Conservation (phyloP, 176 grass and related monocot species). For the Bolboschoenus planiculmis region DNA sequence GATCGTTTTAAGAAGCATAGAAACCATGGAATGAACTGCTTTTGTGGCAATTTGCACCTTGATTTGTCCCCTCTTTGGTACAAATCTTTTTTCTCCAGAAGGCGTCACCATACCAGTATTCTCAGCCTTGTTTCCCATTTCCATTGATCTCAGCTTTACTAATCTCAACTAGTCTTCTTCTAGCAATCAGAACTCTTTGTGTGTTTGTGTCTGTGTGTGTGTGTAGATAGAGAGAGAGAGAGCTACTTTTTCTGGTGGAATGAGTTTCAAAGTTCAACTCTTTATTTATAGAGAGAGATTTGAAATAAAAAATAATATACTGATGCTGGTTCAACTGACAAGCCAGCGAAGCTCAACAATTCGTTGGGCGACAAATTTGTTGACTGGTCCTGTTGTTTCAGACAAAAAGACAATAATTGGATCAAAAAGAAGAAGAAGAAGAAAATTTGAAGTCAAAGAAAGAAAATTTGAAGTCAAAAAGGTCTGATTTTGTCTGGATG, state of each 20-base stretch:
- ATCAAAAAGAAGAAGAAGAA: constrained; percentile 2
- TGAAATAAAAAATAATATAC: too few relatives aligned
- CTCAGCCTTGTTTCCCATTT: constrained; percentile 6
- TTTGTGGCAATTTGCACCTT: constrained; percentile 32
- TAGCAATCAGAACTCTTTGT: not conserved
- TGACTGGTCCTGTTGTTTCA: constrained; percentile 9
- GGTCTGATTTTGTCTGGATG: constrained; percentile 7
- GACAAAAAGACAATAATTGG: constrained; percentile 1
- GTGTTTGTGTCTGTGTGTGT: not conserved
- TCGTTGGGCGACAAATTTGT: constrained; percentile 16
- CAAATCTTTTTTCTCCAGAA: constrained; percentile 9
- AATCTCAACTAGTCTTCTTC: not conserved
- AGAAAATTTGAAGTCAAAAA: too few relatives aligned
- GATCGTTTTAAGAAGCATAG: constrained; percentile 16
- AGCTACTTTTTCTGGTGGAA: too few relatives aligned
- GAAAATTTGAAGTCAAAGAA: constrained; percentile 21
- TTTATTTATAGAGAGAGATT: too few relatives aligned
- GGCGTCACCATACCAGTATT: not conserved
- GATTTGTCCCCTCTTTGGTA: constrained; percentile 41
- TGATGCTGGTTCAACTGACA: not conserved
- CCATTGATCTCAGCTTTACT: not conserved
- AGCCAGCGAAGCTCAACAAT: constrained; percentile 15
- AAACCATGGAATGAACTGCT: constrained; percentile 14
- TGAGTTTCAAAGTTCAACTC: not conserved
- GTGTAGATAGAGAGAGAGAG: not conserved